Base-by-base conservation (phyloP, 225 moss, liverwort and hornwort genomes). In the Rhytidiadelphus loreus region DNA sequence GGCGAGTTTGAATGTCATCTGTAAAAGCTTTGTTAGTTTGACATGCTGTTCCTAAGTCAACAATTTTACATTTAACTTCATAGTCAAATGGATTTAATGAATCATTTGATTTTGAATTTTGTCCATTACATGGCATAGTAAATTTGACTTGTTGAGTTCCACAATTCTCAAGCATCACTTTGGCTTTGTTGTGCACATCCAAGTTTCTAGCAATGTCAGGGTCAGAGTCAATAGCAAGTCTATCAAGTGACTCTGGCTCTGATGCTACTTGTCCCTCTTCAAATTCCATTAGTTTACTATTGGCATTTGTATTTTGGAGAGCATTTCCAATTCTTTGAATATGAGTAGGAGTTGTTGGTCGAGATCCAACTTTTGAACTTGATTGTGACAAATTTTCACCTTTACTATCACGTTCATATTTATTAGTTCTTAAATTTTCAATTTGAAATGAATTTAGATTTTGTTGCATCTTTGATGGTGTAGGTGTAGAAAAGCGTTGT, bases 11-110 rank as follows among this genome's bases (percentile, higher is more conserved):
- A 74, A 96, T 98, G 81, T 97, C 97, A 85, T 90, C 81, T 8
- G 37, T 91, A 50, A 93, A 90, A 44, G 93, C 87, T 66, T 95
- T 98, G 70, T 96, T 88, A 28, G 88, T 95, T 95, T 89, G 95
- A 89, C 96, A 96, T 35, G 98, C 93, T 8, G 93, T 96, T 8
- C 97, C 95, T 44, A 98, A 80, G n/a, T 98, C 98, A 35, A 96
- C 97, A 87, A 98, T 98, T 86, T 98, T 98, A 69, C 98, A 98
- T 77, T 89, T 91, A 12, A 96, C 44, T 59, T 95, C 91, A 41
- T 88, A 44, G 33, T 82, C 71, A 33, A 63, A 35, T 5, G 48
- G 60, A 9, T 86, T 16, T 13, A 15, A 64, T 50, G 25, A 32
- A 58, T 32, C 69, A 68, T 26, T 44, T 72, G 61, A 24, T 86